phyloP scores from a whole-genome alignment of 2,329 filamentous ascomycete species.

The Didymella segeticola region DNA sequence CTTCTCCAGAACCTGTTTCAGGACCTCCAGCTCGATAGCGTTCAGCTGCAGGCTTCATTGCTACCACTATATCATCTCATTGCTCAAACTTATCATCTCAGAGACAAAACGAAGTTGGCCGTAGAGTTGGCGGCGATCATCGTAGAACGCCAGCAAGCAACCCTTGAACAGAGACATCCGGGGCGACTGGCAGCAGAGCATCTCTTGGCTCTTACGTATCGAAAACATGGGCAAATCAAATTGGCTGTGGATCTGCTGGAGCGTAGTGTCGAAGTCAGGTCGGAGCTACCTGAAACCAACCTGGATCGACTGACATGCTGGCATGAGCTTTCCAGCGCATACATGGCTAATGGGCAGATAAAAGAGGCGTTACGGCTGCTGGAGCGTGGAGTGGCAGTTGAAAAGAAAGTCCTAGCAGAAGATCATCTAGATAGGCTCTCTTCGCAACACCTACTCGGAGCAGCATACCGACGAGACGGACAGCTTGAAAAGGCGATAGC shows the following conservation, averaged over 20 bases:
- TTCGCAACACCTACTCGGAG: not conserved
- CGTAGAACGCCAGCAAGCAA: conserved; percentile 1
- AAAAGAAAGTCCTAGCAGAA: not conserved
- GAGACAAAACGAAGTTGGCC: not conserved
- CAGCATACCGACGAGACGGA: not conserved
- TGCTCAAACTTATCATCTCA: not conserved
- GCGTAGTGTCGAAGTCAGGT: not conserved
- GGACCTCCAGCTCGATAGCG: too few relatives aligned
- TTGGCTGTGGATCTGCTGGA: not conserved
- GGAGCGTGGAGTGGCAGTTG: not conserved
- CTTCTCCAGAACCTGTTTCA: too few relatives aligned
- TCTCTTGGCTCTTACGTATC: conserved; percentile 5
- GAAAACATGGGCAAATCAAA: not conserved
- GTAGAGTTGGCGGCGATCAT: not conserved
- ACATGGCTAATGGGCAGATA: not conserved
- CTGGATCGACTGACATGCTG: conserved; percentile 13
- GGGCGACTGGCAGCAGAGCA: conserved; percentile 18
- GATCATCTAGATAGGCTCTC: not conserved
- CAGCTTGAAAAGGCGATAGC: not conserved
- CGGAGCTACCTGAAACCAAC: not conserved
- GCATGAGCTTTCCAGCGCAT: conserved; percentile 15
- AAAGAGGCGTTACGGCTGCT: not conserved
- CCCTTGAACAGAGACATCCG: not conserved
- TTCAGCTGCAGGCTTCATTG: not conserved
- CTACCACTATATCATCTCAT: too few relatives aligned